Conservation (phyloP, 1,139 yeast genomes). For the Pichia sp. region DNA sequence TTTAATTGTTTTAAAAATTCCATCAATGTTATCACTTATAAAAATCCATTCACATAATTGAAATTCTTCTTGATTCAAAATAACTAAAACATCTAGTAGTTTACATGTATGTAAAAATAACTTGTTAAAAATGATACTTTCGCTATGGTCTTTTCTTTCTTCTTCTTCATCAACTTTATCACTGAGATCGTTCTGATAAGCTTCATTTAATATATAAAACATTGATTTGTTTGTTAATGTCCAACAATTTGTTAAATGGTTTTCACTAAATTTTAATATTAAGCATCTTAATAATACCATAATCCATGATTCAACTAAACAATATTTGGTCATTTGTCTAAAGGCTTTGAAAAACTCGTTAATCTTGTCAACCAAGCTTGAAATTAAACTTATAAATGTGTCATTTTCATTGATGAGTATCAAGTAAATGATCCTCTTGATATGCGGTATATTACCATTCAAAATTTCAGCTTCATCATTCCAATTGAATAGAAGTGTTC, state of each 20-base stretch:
- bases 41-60: constrained; percentile 81
- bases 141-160: constrained; percentile 1
- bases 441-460: constrained; percentile 25
- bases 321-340: constrained; percentile 19
- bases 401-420: constrained; percentile 56
- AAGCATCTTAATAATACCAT: constrained; percentile 58
- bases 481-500: constrained; percentile 62
- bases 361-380: constrained; percentile 46
- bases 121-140: constrained; percentile 26
- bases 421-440: constrained; percentile 58
- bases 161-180: constrained; percentile 24
- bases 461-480: constrained; percentile 57
- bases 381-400: constrained; percentile 42
- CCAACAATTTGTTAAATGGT: constrained; percentile 69
- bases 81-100: constrained; percentile 64
- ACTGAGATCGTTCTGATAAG: constrained; percentile 32
- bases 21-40: constrained; percentile 63
- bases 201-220: constrained; percentile 28
- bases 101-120: constrained; percentile 54
- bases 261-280: constrained; percentile 52
- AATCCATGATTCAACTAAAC: constrained; percentile 40
- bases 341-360: constrained; percentile 35
- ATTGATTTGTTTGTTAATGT: constrained; percentile 47
- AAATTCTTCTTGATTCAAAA: constrained; percentile 71
- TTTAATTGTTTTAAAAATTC: constrained; percentile 35